Evolutionary conservation across 345 rosid genomes (phyloP).

Genomic region (Raphanus raphanistrum): DNA sequence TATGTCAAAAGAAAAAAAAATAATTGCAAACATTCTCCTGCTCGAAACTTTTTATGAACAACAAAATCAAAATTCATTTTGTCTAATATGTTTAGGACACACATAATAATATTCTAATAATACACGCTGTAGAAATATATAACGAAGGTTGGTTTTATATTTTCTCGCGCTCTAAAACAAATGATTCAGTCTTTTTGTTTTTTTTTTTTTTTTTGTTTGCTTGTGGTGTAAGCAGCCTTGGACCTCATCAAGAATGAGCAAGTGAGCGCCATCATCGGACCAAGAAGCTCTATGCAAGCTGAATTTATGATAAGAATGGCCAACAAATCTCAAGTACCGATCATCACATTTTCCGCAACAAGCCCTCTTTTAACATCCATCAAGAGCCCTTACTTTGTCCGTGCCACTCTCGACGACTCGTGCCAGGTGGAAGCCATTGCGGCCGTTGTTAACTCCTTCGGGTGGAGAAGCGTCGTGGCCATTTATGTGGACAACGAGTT

Average conservation of each 20-base stretch:
- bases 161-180: not conserved
- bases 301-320: constrained; percentile 39
- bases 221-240: not conserved
- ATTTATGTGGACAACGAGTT: constrained; percentile 15
- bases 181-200: not conserved
- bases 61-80: not conserved
- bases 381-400: constrained; percentile 42
- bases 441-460: constrained; percentile 36
- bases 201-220: too few relatives aligned
- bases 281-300: constrained; percentile 50
- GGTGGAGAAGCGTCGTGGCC: constrained; percentile 49
- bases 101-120: not conserved
- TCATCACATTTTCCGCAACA: constrained; percentile 48
- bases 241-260: not conserved
- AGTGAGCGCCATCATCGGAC: constrained; percentile 27
- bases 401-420: constrained; percentile 46
- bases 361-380: constrained; percentile 41
- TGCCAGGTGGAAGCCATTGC: constrained; percentile 50
- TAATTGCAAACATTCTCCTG: not conserved
- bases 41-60: not conserved
- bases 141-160: not conserved
- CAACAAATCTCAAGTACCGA: constrained; percentile 51
- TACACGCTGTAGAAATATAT: not conserved
- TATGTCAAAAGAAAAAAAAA: not conserved
- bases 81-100: not conserved